These are phyloP conservation scores for Fraxinus paxiana DNA, from an alignment of 305 asterid genomes.

Conservation along the genomic window DNA sequence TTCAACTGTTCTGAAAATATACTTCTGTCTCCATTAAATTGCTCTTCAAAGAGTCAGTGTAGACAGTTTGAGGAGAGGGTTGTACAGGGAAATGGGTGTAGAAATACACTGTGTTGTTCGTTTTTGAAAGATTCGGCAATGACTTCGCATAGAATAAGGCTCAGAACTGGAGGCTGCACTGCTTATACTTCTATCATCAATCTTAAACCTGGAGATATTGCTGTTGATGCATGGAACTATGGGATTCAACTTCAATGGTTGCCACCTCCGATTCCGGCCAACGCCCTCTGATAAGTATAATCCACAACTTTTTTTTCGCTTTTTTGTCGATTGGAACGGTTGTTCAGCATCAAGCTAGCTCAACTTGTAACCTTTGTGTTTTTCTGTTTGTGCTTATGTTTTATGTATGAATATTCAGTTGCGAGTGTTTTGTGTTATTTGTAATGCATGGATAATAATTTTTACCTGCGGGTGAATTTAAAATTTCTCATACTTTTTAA, in stretches of 20 bases:
- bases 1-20: conserved; percentile 36
- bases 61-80: conserved; percentile 24
- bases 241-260: conserved; percentile 48
- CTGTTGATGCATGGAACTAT: conserved; percentile 32
- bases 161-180: conserved; percentile 37
- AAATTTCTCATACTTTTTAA: background rate
- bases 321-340: background rate
- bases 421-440: background rate
- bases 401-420: background rate
- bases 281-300: background rate
- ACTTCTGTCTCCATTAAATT: conserved; percentile 34
- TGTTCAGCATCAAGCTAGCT: background rate
- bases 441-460: background rate
- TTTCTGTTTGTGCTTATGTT: background rate
- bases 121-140: conserved; percentile 39
- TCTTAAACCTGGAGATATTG: conserved; percentile 15
- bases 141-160: conserved; percentile 36
- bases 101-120: conserved; percentile 34
- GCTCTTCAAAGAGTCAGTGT: conserved; percentile 39
- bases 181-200: conserved; percentile 39
- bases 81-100: conserved; percentile 21
- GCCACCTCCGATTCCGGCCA: conserved; percentile 22
- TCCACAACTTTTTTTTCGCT: background rate
- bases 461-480: background rate
- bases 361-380: background rate